phyloP scores from a whole-genome alignment of 495 filamentous ascomycete genomes.

The Neurospora terricola region DNA sequence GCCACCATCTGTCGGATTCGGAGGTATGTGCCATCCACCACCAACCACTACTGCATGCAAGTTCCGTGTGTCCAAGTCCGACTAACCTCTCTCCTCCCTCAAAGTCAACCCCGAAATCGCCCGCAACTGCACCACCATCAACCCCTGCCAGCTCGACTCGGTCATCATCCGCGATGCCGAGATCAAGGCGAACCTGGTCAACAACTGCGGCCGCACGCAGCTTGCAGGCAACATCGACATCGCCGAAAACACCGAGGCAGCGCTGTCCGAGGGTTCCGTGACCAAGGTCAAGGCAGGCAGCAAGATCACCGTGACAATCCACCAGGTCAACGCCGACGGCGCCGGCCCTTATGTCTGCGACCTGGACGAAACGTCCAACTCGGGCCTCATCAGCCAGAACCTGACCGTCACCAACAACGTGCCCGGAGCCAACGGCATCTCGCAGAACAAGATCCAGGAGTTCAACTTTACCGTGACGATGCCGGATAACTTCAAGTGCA shows the following conservation, averaged over 20 bases:
- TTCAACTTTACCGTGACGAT: slow-evolving; percentile 38
- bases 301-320: slow-evolving; percentile 33
- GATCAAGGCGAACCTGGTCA: slow-evolving; percentile 34
- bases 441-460: slow-evolving; percentile 33
- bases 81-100: neutral
- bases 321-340: slow-evolving; percentile 48
- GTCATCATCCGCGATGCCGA: slow-evolving; percentile 45
- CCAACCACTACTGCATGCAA: neutral
- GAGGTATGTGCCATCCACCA: slow-evolving; percentile 12
- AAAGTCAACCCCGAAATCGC: slow-evolving; percentile 30
- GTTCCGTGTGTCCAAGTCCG: neutral
- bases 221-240: slow-evolving; percentile 45
- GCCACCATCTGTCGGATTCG: slow-evolving; percentile 33
- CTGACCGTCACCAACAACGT: slow-evolving; percentile 35
- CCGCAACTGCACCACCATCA: slow-evolving; percentile 41
- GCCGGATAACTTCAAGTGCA: slow-evolving; percentile 30
- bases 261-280: slow-evolving; percentile 30
- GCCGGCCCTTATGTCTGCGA: slow-evolving; percentile 45
- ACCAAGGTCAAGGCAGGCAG: slow-evolving; percentile 33
- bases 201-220: slow-evolving; percentile 41
- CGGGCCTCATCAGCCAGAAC: slow-evolving; percentile 30
- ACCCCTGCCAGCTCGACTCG: slow-evolving; percentile 42
- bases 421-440: slow-evolving; percentile 36
- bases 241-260: slow-evolving; percentile 42
- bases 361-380: slow-evolving; percentile 34